phyloP scores from a whole-genome alignment of 306 rosid species.

The Boehmeria nivea region DNA sequence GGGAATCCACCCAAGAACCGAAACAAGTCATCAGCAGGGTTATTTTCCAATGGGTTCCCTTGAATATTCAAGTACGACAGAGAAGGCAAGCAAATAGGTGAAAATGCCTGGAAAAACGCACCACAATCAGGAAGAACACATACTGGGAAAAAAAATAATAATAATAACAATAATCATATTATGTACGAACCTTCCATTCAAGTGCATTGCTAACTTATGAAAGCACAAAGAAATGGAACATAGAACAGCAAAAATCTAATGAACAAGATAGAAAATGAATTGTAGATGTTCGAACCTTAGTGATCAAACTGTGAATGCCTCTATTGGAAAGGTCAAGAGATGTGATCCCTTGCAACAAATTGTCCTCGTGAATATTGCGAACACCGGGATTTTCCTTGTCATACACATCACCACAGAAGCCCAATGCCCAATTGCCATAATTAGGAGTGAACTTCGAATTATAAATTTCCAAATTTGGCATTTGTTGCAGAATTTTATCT shows the following conservation, averaged over 20 bases:
- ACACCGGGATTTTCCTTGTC: conserved; percentile 64
- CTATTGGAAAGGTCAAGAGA: conserved; percentile 75
- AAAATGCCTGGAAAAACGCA: conserved; percentile 46
- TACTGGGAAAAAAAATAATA: neutral
- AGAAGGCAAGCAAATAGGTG: conserved; percentile 54
- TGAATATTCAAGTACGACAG: conserved; percentile 71
- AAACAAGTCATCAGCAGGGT: conserved; percentile 48
- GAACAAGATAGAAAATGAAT: neutral
- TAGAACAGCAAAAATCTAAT: neutral
- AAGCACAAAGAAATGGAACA: too few species aligned
- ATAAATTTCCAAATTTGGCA: conserved; percentile 66
- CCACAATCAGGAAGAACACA: conserved; percentile 7
- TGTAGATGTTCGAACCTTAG: conserved; percentile 35
- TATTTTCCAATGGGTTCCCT: conserved; percentile 66
- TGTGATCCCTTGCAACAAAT: conserved; percentile 38
- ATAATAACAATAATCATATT: too few species aligned
- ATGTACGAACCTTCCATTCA: too few species aligned
- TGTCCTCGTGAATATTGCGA: conserved; percentile 35
- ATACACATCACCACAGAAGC: conserved; percentile 76
- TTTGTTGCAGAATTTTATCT: conserved; percentile 37
- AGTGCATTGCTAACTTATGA: too few species aligned
- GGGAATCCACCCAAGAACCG: conserved; percentile 54
- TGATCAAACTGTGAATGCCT: conserved; percentile 57
- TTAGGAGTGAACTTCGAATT: conserved; percentile 63
- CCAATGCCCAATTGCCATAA: conserved; percentile 75